phyloP scores from a whole-genome alignment of 2,329 filamentous ascomycete species.

The Ophioceras dolichostomum region DNA sequence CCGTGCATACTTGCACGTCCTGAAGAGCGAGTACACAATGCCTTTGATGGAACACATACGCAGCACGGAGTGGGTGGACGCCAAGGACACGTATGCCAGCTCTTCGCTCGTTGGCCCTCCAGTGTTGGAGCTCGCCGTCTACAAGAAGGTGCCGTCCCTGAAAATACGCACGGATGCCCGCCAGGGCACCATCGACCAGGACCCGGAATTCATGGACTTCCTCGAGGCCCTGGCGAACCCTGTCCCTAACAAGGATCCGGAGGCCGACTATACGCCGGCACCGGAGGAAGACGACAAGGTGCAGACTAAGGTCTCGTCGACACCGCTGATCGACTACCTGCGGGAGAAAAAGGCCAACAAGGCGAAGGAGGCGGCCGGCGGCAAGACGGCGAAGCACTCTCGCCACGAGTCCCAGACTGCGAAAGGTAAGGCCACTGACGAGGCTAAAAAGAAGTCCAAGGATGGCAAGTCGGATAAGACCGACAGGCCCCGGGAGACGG shows the following conservation, averaged over 20 bases:
- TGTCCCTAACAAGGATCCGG: conserved; percentile 32
- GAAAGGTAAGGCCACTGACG: conserved; percentile 29
- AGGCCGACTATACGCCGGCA: conserved; percentile 30
- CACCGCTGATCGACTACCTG: conserved; percentile 79
- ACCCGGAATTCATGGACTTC: conserved; percentile 90
- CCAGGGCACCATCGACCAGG: conserved; percentile 92
- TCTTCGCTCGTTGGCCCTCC: conserved; percentile 67
- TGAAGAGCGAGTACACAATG: conserved; percentile 55
- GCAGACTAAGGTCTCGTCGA: conserved; percentile 58
- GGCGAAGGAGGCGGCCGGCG: conserved; percentile 40
- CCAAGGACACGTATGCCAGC: conserved; percentile 61
- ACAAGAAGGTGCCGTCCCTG: conserved; percentile 63
- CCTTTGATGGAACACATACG: conserved; percentile 60
- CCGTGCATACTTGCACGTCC: conserved; percentile 71
- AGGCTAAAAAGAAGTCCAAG: conserved; percentile 21
- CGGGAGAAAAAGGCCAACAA: conserved; percentile 83
- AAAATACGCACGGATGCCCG: conserved; percentile 70
- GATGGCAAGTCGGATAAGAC: conserved; percentile 43
- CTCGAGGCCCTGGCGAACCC: conserved; percentile 75
- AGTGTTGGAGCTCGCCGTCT: conserved; percentile 68
- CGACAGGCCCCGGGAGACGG: conserved; percentile 42
- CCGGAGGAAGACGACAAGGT: conserved; percentile 37
- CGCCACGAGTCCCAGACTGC: conserved; percentile 38
- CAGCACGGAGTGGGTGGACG: conserved; percentile 63
- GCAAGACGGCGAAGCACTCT: conserved; percentile 43